Evolutionary conservation across 495 filamentous ascomycete species (phyloP), one percentile per base, ranked within the genome.

Genomic region (Penicillium argentinense): DNA sequence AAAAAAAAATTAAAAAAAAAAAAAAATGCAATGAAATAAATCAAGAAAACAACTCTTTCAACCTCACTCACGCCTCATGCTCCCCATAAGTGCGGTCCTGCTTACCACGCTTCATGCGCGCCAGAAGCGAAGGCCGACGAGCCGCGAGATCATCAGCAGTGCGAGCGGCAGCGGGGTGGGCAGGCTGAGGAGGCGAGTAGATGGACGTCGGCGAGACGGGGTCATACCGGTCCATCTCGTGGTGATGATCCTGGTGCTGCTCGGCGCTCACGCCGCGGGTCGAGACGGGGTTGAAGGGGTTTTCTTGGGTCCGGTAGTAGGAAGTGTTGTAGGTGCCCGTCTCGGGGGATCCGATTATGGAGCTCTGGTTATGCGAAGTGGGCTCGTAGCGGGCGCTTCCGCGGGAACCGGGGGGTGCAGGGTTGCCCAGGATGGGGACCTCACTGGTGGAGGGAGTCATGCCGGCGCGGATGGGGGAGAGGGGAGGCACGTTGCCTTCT

Each of bases 371-470:
- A 22, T 16, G 44, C 5, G 47, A 48, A 19, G 48, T 39, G 8
- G 48, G 55, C 42, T 58, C 60, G 42, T 62, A 62, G 34, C 60
- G 52, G 3, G 46, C 27, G 38, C 54, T 60, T 37, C 59, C 47
- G 23, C 60, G 57, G 25, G 57, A 61, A 4, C 59, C 45, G 11
- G 60, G 56, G 25, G 55, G 60, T 5, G 55, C 50, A 7, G 60
- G 60, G 8, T 44, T 40, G 22, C 39, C 34, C 2, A 63, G 51
- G 27, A 63, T 63, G 17, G 60, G 60, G 0, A 63, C 60, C 8
- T 51, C 43, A 46, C 57, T 61, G 30, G 39, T 24, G 12, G 57
- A 61, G 1, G 53, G 59, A 11, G 59, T 63, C 45, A 62, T 57
- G 32, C 58, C 61, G 17, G 47, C 45, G 1, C 21, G 42, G 9